Percentiles rank a stretch among this genome's conserved stretches.
Evolutionary conservation across 345 rosid species (phyloP).

Genomic region (Sonneratia alba): DNA sequence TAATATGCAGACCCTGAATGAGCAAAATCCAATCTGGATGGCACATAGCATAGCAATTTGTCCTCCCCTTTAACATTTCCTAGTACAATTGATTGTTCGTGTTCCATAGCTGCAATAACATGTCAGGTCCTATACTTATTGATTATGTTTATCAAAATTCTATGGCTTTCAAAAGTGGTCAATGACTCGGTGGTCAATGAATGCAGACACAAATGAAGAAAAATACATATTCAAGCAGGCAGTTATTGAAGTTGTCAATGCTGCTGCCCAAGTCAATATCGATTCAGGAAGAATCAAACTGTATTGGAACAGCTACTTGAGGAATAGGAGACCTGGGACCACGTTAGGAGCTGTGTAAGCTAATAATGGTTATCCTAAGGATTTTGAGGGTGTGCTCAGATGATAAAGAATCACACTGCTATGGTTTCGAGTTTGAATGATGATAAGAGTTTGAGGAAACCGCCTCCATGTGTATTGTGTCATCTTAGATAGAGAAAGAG

Average conservation of each 20-base stretch:
- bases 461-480: too few species aligned
- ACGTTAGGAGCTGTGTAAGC: too few species aligned
- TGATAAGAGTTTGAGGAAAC: too few species aligned
- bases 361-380: too few species aligned
- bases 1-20: conserved; percentile 32
- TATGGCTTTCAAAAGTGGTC: neutral
- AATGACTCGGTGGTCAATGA: neutral
- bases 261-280: neutral
- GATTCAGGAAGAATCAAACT: neutral
- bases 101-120: neutral
- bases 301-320: neutral
- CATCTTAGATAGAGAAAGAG: neutral
- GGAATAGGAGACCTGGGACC: neutral
- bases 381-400: too few species aligned
- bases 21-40: neutral
- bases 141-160: neutral
- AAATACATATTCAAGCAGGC: neutral
- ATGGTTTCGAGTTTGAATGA: too few species aligned
- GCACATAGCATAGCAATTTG: neutral
- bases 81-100: neutral
- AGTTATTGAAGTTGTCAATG: neutral
- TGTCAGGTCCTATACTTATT: neutral
- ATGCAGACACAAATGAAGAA: neutral
- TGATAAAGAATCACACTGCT: too few species aligned
- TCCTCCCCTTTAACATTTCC: neutral